Percentiles rank a stretch among this genome's conserved stretches.
Conservation (phyloP, 1,284 basidiomycete genomes). For the Ceratobasidium sp. region DNA sequence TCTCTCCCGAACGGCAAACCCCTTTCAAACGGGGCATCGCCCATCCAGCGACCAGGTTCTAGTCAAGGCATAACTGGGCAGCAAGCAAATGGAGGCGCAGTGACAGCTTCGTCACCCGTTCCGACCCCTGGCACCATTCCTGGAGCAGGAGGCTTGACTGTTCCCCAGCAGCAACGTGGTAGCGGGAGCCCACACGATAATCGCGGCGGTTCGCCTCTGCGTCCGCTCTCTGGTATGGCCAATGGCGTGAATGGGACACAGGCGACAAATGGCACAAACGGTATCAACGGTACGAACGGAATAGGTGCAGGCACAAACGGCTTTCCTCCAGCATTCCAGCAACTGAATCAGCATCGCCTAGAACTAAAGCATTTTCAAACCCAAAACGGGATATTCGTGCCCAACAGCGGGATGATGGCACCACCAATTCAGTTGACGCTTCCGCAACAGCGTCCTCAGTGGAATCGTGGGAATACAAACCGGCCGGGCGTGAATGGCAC, state of each 20-base stretch:
- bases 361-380: conserved; percentile 29
- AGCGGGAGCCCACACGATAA: conserved; percentile 30
- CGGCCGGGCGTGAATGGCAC: conserved; percentile 10
- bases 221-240: conserved; percentile 21
- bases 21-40: conserved; percentile 22
- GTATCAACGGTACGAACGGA: conserved; percentile 1
- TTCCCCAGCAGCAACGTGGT: conserved; percentile 21
- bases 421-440: conserved; percentile 31
- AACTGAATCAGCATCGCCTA: conserved; percentile 22
- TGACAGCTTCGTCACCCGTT: conserved; percentile 2
- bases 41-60: conserved; percentile 19
- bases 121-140: neutral
- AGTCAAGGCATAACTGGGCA: neutral
- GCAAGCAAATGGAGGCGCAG: neutral
- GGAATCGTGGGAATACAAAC: neutral
- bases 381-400: conserved; percentile 27
- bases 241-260: conserved; percentile 19
- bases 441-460: conserved; percentile 27
- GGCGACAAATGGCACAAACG: conserved; percentile 6
- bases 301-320: neutral
- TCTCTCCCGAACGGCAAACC: conserved; percentile 14
- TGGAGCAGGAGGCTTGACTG: conserved; percentile 15
- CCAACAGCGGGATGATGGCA: conserved; percentile 22
- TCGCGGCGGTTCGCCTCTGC: conserved; percentile 31
- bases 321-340: conserved; percentile 14